Evolutionary conservation across 305 asterid species (phyloP).

Genomic region (Fraxinus latifolia): DNA sequence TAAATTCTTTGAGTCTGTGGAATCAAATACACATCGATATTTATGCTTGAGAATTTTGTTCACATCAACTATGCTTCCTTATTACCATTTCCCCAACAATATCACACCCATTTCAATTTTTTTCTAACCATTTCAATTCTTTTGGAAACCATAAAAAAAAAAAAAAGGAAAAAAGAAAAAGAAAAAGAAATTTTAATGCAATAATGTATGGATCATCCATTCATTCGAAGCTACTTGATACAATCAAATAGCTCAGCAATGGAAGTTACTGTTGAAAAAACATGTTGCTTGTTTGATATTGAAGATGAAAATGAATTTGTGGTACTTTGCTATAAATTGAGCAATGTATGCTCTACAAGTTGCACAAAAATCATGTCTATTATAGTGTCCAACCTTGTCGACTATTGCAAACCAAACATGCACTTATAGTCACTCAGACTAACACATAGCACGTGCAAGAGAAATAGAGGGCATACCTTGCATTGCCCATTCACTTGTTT

Average conservation of each 20-base stretch:
- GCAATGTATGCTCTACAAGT: not conserved
- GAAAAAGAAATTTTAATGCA: not conserved
- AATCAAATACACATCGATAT: not conserved
- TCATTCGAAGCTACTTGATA: not conserved
- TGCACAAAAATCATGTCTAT: not conserved
- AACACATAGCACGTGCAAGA: not conserved
- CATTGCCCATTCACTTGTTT: slow-evolving; percentile 74
- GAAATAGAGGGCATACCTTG: slow-evolving; percentile 45
- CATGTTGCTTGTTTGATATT: not conserved
- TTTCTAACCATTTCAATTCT: not conserved
- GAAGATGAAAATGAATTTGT: not conserved
- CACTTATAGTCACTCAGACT: not conserved
- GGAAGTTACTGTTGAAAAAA: not conserved
- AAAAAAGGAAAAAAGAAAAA: not conserved
- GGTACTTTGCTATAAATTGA: not conserved
- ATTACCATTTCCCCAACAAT: not conserved
- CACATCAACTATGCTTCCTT: not conserved
- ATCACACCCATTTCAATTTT: not conserved
- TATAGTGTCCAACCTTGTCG: not conserved
- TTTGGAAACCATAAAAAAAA: not conserved
- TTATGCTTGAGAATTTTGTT: not conserved
- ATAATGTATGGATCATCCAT: not conserved
- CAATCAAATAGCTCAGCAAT: slow-evolving; percentile 9
- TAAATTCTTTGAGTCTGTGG: not conserved
- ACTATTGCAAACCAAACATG: slow-evolving; percentile 6